Base-by-base conservation (phyloP, 805 yeast species). In the Saccharomycopsis malanga region DNA sequence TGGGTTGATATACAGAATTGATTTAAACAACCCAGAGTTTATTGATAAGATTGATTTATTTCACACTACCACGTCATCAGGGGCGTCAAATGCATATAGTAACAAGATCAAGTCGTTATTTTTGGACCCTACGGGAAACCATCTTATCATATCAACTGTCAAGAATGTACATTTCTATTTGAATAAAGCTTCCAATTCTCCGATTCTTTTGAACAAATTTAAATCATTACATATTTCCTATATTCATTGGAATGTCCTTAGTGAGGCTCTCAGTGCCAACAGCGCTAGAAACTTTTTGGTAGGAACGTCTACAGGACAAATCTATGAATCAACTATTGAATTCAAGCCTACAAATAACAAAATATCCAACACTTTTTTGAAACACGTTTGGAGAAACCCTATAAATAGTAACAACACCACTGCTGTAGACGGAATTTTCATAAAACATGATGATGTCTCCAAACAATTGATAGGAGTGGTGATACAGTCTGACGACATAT, bases 11-110 rank as follows among this genome's bases (percentile, higher is more conserved):
- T 75, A 75, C 53, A 63, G 83, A n/a, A 82, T 85, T 27, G 79
- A 83, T 55, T 63, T 84, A 53, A 79, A 77, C 43, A 70, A 70
- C 42, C 93, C 93, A 1, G 77, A 81, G 30, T 68, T 68, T 5
- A 80, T 84, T 4, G 71, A 69, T 36, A 64, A 61, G 21, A 57
- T 69, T n/a, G 61, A 60, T 10, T 50, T 71, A 14, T 48, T 45
- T 24, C 10, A 34, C 27, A 15, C 21, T 27, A 25, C 40, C 32
- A 29, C 49, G 32, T 35, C 39, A 35, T 22, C 17, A 29, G 15
- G n/a, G 41, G 36, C 44, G 34, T n/a, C 30, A 41, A 17, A 24
- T 1, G 32, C 58, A 2, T 44, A 39, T 14, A 41, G 50, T 12
- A 55, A 52, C 7, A 60, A 58, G 15, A 61, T 69, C 17, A 59